phyloP scores from a whole-genome alignment of 1,284 basidiomycete species.

The Rhizoctonia solani region DNA sequence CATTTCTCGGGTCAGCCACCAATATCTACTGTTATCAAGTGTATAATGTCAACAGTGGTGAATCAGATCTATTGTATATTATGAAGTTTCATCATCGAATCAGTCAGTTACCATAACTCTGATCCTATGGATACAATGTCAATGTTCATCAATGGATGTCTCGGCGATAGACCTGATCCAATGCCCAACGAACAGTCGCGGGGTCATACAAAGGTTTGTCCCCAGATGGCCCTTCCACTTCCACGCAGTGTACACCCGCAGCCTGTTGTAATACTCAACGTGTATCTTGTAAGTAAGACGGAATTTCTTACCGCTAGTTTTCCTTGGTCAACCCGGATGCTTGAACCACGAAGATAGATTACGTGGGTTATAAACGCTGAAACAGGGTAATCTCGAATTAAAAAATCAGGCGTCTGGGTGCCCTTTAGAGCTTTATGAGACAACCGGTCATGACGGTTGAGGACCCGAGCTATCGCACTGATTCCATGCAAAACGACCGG shows the following conservation, averaged over 20 bases:
- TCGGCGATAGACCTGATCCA: constrained; percentile 4
- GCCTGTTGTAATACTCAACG: neutral
- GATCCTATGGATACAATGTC: neutral
- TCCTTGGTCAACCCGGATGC: constrained; percentile 34
- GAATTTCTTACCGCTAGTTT: constrained; percentile 26
- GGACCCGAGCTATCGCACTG: constrained; percentile 70
- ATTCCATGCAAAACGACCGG: constrained; percentile 2
- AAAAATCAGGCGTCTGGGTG: constrained; percentile 29
- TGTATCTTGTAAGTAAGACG: neutral
- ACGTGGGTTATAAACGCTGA: constrained; percentile 39
- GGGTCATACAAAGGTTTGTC: constrained; percentile 27
- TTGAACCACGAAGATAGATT: constrained; percentile 37
- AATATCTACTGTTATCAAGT: neutral
- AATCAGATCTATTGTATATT: neutral
- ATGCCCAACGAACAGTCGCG: constrained; percentile 23
- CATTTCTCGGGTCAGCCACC: constrained; percentile 9
- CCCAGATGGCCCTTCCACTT: constrained; percentile 26
- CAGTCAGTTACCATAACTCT: neutral
- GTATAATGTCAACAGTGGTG: neutral
- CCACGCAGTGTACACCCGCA: constrained; percentile 20
- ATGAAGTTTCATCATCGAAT: neutral
- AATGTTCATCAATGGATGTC: neutral
- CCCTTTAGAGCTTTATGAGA: constrained; percentile 31
- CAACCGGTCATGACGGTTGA: constrained; percentile 57
- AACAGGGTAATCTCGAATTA: constrained; percentile 35